Base-by-base conservation (phyloP, 164 flowering plant species). In the Brasenia schreberi region DNA sequence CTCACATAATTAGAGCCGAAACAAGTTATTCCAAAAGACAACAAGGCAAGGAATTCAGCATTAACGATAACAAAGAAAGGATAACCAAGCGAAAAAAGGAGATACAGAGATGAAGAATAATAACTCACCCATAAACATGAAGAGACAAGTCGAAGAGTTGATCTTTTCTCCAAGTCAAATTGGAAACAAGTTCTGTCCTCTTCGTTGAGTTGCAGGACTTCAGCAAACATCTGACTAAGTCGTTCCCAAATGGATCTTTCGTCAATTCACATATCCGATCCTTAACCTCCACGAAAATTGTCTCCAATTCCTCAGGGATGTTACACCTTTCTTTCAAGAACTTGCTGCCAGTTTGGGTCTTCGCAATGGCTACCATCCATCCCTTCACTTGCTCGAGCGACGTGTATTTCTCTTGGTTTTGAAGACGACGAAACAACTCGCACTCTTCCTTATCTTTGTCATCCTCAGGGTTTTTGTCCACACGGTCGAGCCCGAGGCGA, bases 271-370 rank as follows among this genome's bases (percentile, higher is more conserved):
- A 33, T 6, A 63, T 53, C 19, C 63, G 71, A 63, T 17, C 66
- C 11, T 63, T 52, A 16, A 69, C 33, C 66, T 69, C 71, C 19
- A 63, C 43, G 18, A 69, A 69, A 18, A 69, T 69, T 33, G 39
- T 69, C 45, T 69, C 45, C 5, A 69, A 12, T 27, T 69, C 71
- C 39, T 63, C 62, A 6, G 49, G 5, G 17, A 82, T 84, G 5
- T 70, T 61, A 62, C 82, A 75, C 64, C 66, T 79, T 66, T 69
- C 74, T 65, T 84, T 86, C 56, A 84, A 71, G 67, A 76, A 81
- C 53, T 86, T 78, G 66, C 86, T 81, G 33, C 86, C 88, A 66
- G 77, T 70, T 43, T 82, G 88, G 59, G 81, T 82, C 70, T 78
- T 82, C 12, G 86, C 83, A 76, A 82, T 69, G 53, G 63, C 65